phyloP scores from a whole-genome alignment of 2,329 filamentous ascomycete species.

The Ceratocystis papillata region DNA sequence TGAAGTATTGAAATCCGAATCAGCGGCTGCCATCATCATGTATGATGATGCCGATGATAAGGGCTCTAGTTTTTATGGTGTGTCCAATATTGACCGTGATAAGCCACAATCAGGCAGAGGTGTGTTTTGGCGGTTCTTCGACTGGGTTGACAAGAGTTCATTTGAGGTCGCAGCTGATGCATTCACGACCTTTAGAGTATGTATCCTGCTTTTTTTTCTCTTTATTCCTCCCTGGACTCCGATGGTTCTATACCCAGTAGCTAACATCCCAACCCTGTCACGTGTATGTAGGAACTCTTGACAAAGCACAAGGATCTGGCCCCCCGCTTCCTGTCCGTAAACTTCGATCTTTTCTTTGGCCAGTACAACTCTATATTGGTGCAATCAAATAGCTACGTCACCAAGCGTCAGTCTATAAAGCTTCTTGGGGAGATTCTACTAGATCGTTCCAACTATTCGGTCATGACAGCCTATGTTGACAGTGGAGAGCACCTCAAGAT shows the following conservation, averaged over 20 bases:
- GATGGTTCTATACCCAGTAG: background rate
- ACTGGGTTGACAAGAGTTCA: constrained; percentile 91
- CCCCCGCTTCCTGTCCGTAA: constrained; percentile 73
- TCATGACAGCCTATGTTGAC: constrained; percentile 97
- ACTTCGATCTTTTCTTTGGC: constrained; percentile 88
- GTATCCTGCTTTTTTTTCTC: constrained; percentile 27
- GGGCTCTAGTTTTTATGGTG: constrained; percentile 62
- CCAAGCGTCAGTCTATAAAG: constrained; percentile 96
- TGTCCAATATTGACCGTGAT: constrained; percentile 67
- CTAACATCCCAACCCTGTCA: constrained; percentile 14
- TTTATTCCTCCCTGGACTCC: background rate
- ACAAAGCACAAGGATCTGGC: constrained; percentile 90
- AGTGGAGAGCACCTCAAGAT: constrained; percentile 93
- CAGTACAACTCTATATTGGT: constrained; percentile 81
- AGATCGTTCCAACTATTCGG: constrained; percentile 90
- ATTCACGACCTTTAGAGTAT: constrained; percentile 89
- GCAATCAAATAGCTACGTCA: constrained; percentile 91
- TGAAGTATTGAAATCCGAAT: constrained; percentile 81
- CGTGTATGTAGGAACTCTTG: constrained; percentile 64
- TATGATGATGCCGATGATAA: constrained; percentile 74
- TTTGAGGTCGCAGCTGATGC: constrained; percentile 97
- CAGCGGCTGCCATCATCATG: constrained; percentile 78
- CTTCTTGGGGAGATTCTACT: constrained; percentile 88
- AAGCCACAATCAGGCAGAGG: constrained; percentile 66
- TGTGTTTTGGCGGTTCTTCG: constrained; percentile 93